Conservation (phyloP, 164 flowering plant genomes). For the Echeveria elegans region DNA sequence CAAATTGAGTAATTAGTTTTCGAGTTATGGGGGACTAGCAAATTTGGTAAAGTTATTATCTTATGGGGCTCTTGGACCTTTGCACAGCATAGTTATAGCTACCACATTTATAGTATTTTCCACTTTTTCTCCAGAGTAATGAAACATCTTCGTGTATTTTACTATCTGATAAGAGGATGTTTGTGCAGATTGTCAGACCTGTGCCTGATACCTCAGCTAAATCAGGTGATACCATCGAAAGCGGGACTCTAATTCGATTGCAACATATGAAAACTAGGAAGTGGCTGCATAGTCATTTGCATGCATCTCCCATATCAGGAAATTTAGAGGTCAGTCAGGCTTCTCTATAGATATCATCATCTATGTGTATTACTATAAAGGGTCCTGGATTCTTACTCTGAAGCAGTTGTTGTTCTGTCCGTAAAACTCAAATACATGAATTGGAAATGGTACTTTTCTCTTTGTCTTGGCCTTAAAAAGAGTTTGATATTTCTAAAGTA, state of each 20-base stretch:
- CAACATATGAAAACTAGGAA: slow-evolving; percentile 91
- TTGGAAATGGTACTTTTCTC: not conserved
- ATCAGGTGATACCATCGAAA: slow-evolving; percentile 72
- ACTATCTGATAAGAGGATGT: not conserved
- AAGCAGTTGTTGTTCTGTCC: not conserved
- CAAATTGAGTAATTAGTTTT: not conserved
- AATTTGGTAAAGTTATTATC: not conserved
- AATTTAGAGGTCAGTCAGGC: slow-evolving; percentile 67
- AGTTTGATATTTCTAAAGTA: not conserved
- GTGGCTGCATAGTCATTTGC: slow-evolving; percentile 98
- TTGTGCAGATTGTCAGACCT: slow-evolving; percentile 59
- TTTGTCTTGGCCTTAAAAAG: not conserved
- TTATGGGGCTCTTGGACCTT: not conserved
- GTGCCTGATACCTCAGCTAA: slow-evolving; percentile 51
- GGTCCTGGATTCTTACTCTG: not conserved
- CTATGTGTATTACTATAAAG: not conserved
- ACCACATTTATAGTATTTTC: not conserved
- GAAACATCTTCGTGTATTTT: not conserved
- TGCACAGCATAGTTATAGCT: not conserved
- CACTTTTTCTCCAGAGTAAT: not conserved
- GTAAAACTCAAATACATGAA: not conserved
- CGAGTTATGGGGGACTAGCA: not conserved
- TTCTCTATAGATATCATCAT: not conserved
- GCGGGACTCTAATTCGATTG: slow-evolving; percentile 64
- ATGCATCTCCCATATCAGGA: slow-evolving; percentile 92